phyloP scores from a whole-genome alignment of 225 moss, liverwort and hornwort genomes.

The Bryoerythrophyllum caledonicum region DNA sequence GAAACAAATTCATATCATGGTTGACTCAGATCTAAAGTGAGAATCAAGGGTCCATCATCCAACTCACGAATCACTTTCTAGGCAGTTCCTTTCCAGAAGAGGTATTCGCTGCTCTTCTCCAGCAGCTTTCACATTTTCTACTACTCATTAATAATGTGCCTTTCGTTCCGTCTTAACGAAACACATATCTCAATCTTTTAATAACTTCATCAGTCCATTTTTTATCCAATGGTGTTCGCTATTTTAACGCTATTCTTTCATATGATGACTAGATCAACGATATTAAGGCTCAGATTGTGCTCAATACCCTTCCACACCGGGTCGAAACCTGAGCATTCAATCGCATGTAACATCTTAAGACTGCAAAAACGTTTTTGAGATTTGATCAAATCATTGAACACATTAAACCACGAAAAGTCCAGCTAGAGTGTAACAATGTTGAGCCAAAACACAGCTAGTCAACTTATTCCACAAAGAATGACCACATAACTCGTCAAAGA shows the following conservation, averaged over 20 bases:
- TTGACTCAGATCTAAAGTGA: neutral
- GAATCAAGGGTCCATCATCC: neutral
- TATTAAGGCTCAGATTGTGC: neutral
- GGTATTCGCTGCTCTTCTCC: neutral
- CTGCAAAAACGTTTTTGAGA: neutral
- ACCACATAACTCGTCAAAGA: neutral
- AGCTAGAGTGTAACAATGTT: neutral
- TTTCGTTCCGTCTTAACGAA: neutral
- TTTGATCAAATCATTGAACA: neutral
- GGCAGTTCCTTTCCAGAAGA: neutral
- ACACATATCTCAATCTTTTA: neutral
- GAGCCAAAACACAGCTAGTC: neutral
- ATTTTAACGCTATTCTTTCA: neutral
- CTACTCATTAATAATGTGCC: neutral
- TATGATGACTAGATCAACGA: neutral
- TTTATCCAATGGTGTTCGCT: neutral
- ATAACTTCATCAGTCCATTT: neutral
- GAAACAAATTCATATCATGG: neutral
- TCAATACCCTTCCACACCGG: neutral
- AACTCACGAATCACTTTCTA: neutral
- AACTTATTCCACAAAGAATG: neutral
- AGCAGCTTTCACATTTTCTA: constrained; percentile 1
- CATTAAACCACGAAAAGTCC: neutral
- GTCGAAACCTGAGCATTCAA: neutral
- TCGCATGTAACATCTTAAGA: neutral